These are phyloP conservation scores for Ustilago nuda DNA, from an alignment of 1,284 basidiomycete genomes.

Conservation along the genomic window DNA sequence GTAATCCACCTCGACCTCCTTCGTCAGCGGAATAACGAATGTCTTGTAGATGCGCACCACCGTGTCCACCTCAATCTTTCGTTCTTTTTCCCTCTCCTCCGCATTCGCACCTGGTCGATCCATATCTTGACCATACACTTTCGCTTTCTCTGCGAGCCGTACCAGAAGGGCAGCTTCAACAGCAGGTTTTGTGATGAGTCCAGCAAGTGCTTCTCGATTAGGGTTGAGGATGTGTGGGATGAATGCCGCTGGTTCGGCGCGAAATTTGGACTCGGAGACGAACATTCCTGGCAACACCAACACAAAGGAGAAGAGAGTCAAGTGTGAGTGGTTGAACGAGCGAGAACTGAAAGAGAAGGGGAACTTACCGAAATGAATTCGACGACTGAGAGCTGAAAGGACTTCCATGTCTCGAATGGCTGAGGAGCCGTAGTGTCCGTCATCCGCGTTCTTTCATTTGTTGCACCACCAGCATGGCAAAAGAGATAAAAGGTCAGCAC, in stretches of 20 bases:
- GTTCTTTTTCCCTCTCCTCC: conserved; percentile 38
- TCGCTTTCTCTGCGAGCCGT: conserved; percentile 88
- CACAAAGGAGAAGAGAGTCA: not conserved
- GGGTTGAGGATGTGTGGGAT: conserved; percentile 87
- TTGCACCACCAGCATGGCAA: not conserved
- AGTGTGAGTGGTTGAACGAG: not conserved
- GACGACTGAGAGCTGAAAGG: conserved; percentile 90
- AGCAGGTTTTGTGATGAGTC: conserved; percentile 92
- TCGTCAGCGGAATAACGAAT: conserved; percentile 96
- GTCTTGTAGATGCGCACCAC: conserved; percentile 93
- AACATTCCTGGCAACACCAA: conserved; percentile 85
- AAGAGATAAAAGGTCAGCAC: not conserved
- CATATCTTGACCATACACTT: conserved; percentile 91
- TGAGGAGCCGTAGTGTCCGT: conserved; percentile 96
- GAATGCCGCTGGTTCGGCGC: conserved; percentile 83
- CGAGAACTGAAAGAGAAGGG: not conserved
- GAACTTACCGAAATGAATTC: conserved; percentile 91
- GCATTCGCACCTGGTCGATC: conserved; percentile 68
- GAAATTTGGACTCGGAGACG: conserved; percentile 96
- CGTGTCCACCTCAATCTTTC: conserved; percentile 90
- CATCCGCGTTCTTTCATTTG: conserved; percentile 75
- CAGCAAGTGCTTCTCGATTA: conserved; percentile 79
- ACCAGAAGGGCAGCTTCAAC: conserved; percentile 90
- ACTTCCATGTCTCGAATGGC: conserved; percentile 95
- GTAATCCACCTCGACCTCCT: conserved; percentile 85